Evolutionary conservation across 2,329 filamentous ascomycete genomes (phyloP), one percentile per base, ranked within the genome.

Genomic region (Neoscytalidium dimidiatum): DNA sequence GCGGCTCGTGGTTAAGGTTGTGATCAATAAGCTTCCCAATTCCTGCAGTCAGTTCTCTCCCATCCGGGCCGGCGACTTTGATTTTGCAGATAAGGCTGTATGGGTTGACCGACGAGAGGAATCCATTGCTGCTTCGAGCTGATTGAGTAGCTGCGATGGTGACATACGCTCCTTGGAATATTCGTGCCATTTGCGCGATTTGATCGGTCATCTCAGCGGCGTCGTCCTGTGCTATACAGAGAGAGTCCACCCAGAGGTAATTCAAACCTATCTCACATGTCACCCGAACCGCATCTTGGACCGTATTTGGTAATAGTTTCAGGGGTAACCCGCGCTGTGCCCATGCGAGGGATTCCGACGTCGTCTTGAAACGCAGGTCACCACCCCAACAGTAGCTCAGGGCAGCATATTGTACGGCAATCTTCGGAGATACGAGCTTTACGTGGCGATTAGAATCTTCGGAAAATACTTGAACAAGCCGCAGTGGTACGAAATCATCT

Each of bases 151-250:
- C 57, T 6, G 33, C 57, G 7, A 65, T 48, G 13, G 53, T 56
- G 8, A 61, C 4, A 4, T 52, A 31, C 2, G 63, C 29, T 7
- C 28, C 33, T 8, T 31, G 21, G 21, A 51, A 65, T 3, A 65
- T 43, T 0, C 23, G 3, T 11, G 28, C 38, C 51, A 64, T 60
- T 9, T 43, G 28, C 5, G 41, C n/a, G 29, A 64, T 48, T 31
- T 64, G 62, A 3, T 23, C 23, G 9, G 26, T 6, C 38, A 26
- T 60, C 4, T 57, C 41, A 6, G 3, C 51, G 9, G 35, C 19
- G 4, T 49, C 51, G 5, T 57, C 52, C 23, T 60, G 41, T 5
- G 48, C 26, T n/a, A 64, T 60, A 17, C 51, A 64, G 14, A 60
- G 17, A 5, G 23, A 19, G 19, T 64, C 62, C 1, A 49, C 51